Conservation (phyloP, 78 protist species). For the Pigoraptor vietnamica region DNA sequence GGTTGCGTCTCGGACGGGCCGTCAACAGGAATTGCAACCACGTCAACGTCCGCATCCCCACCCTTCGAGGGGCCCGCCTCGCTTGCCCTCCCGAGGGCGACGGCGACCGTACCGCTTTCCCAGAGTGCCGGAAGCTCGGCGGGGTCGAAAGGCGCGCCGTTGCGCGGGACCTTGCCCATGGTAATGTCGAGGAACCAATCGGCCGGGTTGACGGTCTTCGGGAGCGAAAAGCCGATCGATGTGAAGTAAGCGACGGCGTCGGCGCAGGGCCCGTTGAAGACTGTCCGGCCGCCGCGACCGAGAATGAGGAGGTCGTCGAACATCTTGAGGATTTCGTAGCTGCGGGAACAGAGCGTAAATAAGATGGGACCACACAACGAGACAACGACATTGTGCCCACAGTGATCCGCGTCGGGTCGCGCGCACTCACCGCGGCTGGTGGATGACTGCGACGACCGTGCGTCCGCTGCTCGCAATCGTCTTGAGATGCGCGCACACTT, state of each 20-base stretch:
- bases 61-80: too few relatives aligned
- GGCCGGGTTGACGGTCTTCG: conserved; percentile 10
- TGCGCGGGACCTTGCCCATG: neutral
- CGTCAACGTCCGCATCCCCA: too few relatives aligned
- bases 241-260: conserved; percentile 14
- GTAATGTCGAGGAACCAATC: conserved; percentile 17
- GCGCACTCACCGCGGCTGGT: conserved; percentile 49
- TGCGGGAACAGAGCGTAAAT: too few relatives aligned
- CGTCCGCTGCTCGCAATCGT: neutral
- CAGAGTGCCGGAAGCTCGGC: too few relatives aligned
- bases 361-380: too few relatives aligned
- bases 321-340: conserved; percentile 29
- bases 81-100: too few relatives aligned
- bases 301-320: conserved; percentile 16
- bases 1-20: too few relatives aligned
- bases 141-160: too few relatives aligned
- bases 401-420: too few relatives aligned
- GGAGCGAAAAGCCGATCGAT: conserved; percentile 17
- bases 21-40: too few relatives aligned
- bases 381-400: too few relatives aligned
- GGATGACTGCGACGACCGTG: conserved; percentile 46
- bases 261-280: conserved; percentile 28
- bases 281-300: conserved; percentile 38
- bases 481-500: neutral
- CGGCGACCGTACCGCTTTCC: too few relatives aligned